Evolutionary conservation across 768 basidiomycete genomes (phyloP).

Genomic region (Kwoniella heveanensis): DNA sequence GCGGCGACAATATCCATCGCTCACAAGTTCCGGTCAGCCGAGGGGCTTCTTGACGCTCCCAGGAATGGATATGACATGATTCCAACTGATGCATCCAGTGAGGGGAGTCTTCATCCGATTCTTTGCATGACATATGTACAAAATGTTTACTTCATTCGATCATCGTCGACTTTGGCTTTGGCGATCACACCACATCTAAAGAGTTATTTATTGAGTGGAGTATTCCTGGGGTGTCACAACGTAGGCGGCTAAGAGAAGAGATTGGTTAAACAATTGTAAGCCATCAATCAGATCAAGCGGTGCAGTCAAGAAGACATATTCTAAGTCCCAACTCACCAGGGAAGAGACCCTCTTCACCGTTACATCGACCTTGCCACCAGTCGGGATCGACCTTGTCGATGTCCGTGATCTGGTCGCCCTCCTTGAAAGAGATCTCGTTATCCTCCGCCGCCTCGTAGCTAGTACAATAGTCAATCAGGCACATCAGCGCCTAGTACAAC

Average conservation of each 20-base stretch:
- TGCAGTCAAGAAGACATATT: too few species aligned
- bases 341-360: conserved; percentile 53
- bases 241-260: conserved; percentile 31
- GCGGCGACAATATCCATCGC: too few species aligned
- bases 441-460: conserved; percentile 90
- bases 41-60: too few species aligned
- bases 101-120: neutral
- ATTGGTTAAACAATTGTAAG: too few species aligned
- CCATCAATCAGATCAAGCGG: too few species aligned
- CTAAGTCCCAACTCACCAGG: conserved; percentile 43
- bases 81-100: too few species aligned
- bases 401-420: conserved; percentile 75
- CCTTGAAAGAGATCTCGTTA: conserved; percentile 82
- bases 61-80: too few species aligned
- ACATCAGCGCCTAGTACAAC: neutral
- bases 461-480: conserved; percentile 19
- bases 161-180: neutral
- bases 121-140: neutral
- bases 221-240: conserved; percentile 33
- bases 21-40: too few species aligned
- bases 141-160: neutral
- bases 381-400: conserved; percentile 67
- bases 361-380: conserved; percentile 45
- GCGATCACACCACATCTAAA: conserved; percentile 10
- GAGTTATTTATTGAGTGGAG: conserved; percentile 2